Evolutionary conservation across 1,284 basidiomycete species (phyloP), one percentile per base, ranked within the genome.

Genomic region (Pyrrhoderma noxium): DNA sequence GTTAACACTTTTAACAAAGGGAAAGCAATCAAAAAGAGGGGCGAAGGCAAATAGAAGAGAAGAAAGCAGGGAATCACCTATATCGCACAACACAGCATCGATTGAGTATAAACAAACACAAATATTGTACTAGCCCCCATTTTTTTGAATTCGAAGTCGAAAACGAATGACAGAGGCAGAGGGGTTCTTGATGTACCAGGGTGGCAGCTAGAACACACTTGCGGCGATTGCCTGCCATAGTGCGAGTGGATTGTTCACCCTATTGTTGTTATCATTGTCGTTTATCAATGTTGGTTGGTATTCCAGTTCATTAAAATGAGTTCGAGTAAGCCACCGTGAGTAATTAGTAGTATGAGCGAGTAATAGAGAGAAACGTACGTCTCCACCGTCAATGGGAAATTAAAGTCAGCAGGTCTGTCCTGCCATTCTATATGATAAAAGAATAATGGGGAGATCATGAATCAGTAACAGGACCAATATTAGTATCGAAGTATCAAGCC

Each of bases 401-500:
- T 79, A 40, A 75, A 60, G 58, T 73, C 70, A 13, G 77, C 77
- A 9, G 70, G 68, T 57, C 78, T 78, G 54, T 74, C 67, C 64
- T 80, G 77, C 79, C 78, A 81, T 65, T 80, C 77, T 80, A 55
- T 35, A 14, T 18, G n/a, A n/a, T n/a, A n/a, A n/a, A n/a, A n/a
- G n/a, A n/a, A n/a, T n/a, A n/a, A n/a, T n/a, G n/a, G n/a, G n/a
- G n/a, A n/a, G n/a, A n/a, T n/a, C n/a, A n/a, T n/a, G n/a, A n/a
- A n/a, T n/a, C n/a, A n/a, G n/a, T n/a, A n/a, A n/a, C n/a, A n/a
- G n/a, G n/a, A n/a, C n/a, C n/a, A n/a, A n/a, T n/a, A n/a, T n/a
- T n/a, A n/a, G n/a, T n/a, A n/a, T n/a, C n/a, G n/a, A n/a, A n/a
- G n/a, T n/a, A n/a, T n/a, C n/a, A n/a, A n/a, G n/a, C n/a, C n/a